Percentiles rank a stretch among this genome's conserved stretches.
phyloP scores from a whole-genome alignment of 78 protist species.

The Dictyostelium firmibasis region DNA sequence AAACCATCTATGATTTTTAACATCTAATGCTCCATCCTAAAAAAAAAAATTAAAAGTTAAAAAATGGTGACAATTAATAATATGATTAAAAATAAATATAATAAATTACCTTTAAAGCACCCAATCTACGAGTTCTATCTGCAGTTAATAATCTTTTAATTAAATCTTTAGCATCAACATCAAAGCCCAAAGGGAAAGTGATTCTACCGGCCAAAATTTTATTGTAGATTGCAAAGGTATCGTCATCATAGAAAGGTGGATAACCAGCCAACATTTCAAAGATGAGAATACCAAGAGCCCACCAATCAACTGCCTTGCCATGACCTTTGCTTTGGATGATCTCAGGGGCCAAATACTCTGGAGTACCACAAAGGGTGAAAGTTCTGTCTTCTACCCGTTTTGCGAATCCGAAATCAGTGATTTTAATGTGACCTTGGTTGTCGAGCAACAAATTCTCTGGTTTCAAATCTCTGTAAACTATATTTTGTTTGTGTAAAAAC shows the following conservation, averaged over 20 bases:
- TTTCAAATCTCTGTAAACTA: slow-evolving; percentile 94
- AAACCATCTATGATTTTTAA: slow-evolving; percentile 95
- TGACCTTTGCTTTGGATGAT: slow-evolving; percentile 92
- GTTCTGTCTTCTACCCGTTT: slow-evolving; percentile 91
- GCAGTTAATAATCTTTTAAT: slow-evolving; percentile 87
- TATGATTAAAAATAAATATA: neutral
- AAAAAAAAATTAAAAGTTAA: neutral
- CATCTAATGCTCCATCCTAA: slow-evolving; percentile 92
- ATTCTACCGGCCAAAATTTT: slow-evolving; percentile 91
- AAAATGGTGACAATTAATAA: neutral
- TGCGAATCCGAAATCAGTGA: slow-evolving; percentile 95
- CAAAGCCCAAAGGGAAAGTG: slow-evolving; percentile 92
- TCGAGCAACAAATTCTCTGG: slow-evolving; percentile 95
- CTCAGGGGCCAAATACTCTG: slow-evolving; percentile 96
- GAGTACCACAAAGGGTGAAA: slow-evolving; percentile 96
- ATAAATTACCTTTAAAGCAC: slow-evolving; percentile 78
- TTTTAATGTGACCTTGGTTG: slow-evolving; percentile 77
- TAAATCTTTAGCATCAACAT: slow-evolving; percentile 89
- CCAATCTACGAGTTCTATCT: slow-evolving; percentile 94
- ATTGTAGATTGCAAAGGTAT: slow-evolving; percentile 91
- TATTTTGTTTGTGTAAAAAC: slow-evolving; percentile 86
- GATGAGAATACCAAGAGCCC: slow-evolving; percentile 94
- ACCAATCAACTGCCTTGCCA: slow-evolving; percentile 98
- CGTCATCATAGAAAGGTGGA: slow-evolving; percentile 95
- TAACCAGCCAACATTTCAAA: slow-evolving; percentile 83